Evolutionary conservation across 2,329 filamentous ascomycete species (phyloP).

Genomic region (Coniosporium tulheliwenetii): DNA sequence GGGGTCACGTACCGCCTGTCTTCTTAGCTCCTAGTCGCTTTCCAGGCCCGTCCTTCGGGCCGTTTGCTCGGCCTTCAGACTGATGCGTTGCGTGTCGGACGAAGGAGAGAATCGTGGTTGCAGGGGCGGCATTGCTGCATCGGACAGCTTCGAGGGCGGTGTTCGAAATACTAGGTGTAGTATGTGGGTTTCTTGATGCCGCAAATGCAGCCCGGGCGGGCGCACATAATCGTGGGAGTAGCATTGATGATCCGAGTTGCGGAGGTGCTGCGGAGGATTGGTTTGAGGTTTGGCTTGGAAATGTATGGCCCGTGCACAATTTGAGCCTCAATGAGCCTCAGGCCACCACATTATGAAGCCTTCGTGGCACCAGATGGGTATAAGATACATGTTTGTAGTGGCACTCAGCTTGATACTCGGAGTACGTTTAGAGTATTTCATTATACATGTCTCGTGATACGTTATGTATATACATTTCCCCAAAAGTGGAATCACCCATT

Average conservation of each 20-base stretch:
- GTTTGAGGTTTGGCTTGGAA: background rate
- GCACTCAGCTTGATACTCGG: too few relatives aligned
- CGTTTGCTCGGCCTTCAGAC: conserved; percentile 52
- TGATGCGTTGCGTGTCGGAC: conserved; percentile 48
- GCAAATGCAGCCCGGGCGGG: background rate
- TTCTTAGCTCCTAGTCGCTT: conserved; percentile 94
- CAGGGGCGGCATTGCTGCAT: background rate
- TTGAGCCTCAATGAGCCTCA: too few relatives aligned
- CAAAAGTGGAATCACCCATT: too few relatives aligned
- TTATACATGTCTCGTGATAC: too few relatives aligned
- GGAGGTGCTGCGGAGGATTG: background rate
- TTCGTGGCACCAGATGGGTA: too few relatives aligned
- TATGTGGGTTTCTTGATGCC: background rate
- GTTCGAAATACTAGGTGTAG: background rate
- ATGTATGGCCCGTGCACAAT: too few relatives aligned
- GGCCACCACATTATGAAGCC: too few relatives aligned
- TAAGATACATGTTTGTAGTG: too few relatives aligned
- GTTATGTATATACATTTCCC: too few relatives aligned
- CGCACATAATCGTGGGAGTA: background rate
- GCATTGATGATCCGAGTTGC: background rate
- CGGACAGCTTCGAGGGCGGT: background rate
- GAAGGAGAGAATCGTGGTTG: conserved; percentile 25
- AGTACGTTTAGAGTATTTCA: too few relatives aligned
- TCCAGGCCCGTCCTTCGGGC: conserved; percentile 52
- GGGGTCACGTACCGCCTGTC: conserved; percentile 50